phyloP scores from a whole-genome alignment of 1,284 basidiomycete genomes.

The Malassezia vespertilionis region DNA sequence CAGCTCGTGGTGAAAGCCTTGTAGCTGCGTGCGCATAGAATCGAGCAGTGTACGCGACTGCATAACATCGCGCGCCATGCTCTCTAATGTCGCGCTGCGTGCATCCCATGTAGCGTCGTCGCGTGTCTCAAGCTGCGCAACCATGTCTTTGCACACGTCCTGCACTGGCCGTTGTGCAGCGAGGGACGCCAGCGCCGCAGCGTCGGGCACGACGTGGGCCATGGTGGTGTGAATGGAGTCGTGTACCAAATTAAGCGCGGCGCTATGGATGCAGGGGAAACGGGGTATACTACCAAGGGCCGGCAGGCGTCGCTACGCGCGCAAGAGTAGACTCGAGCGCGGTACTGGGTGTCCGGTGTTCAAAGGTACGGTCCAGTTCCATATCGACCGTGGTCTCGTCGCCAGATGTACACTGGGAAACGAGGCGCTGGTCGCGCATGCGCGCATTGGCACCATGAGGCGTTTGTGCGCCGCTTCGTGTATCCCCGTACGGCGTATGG shows the following conservation, averaged over 20 bases:
- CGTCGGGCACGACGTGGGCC: conserved; percentile 2
- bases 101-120: background rate
- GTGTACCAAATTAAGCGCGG: conserved; percentile 1
- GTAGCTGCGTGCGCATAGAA: conserved; percentile 12
- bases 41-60: conserved; percentile 10
- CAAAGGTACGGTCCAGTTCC: background rate
- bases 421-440: background rate
- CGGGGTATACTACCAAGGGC: conserved; percentile 9
- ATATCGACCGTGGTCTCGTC: background rate
- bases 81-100: conserved; percentile 2
- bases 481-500: conserved; percentile 2
- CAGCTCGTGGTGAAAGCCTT: conserved; percentile 73
- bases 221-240: conserved; percentile 2
- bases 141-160: background rate
- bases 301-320: conserved; percentile 1
- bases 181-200: conserved; percentile 9
- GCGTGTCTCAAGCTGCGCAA: background rate
- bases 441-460: background rate
- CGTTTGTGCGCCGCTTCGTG: background rate
- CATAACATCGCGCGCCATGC: conserved; percentile 5
- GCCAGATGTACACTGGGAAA: no score
- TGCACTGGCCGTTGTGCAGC: background rate
- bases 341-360: conserved; percentile 11
- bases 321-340: conserved; percentile 9
- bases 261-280: background rate